Percentiles rank a stretch among this genome's conserved stretches.
Evolutionary conservation across 2,329 filamentous ascomycete genomes (phyloP).

Genomic region (Onygenales sp.): DNA sequence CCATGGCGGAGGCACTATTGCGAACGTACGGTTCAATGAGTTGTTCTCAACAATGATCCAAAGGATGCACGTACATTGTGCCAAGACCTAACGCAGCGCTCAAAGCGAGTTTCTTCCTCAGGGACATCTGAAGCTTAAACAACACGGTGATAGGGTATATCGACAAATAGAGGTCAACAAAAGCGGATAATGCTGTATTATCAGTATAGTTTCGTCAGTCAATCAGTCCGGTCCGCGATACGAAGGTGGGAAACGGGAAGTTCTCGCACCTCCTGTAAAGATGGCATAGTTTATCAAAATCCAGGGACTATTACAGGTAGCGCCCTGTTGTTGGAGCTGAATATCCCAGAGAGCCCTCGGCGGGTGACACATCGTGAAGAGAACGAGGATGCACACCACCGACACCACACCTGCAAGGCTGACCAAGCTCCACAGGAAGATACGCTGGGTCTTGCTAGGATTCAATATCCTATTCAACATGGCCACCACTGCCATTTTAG

Average conservation of each 20-base stretch:
- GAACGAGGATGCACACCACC: conserved; percentile 28
- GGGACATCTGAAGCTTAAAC: conserved; percentile 23
- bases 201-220: too few relatives aligned
- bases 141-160: conserved; percentile 20
- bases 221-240: too few relatives aligned
- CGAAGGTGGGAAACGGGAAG: too few relatives aligned
- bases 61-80: conserved; percentile 17
- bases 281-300: too few relatives aligned
- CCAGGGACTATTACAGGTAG: too few relatives aligned
- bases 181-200: conserved; percentile 18
- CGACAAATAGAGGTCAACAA: conserved; percentile 25
- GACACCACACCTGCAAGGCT: conserved; percentile 22
- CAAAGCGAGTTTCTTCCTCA: conserved; percentile 21
- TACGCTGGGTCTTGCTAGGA: conserved; percentile 23
- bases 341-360: conserved; percentile 29
- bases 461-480: conserved; percentile 31
- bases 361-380: conserved; percentile 37
- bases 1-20: conserved; percentile 22
- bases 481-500: conserved; percentile 34
- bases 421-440: conserved; percentile 30
- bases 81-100: conserved; percentile 21
- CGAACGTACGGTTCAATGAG: neutral
- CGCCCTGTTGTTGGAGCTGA: too few relatives aligned
- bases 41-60: too few relatives aligned
- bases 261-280: too few relatives aligned